A percentile compares a stretch with the other conserved stretches of the same genome.
These are phyloP conservation scores for Boletus subparvulus DNA, from an alignment of 768 basidiomycete species.

Conservation along the genomic window DNA sequence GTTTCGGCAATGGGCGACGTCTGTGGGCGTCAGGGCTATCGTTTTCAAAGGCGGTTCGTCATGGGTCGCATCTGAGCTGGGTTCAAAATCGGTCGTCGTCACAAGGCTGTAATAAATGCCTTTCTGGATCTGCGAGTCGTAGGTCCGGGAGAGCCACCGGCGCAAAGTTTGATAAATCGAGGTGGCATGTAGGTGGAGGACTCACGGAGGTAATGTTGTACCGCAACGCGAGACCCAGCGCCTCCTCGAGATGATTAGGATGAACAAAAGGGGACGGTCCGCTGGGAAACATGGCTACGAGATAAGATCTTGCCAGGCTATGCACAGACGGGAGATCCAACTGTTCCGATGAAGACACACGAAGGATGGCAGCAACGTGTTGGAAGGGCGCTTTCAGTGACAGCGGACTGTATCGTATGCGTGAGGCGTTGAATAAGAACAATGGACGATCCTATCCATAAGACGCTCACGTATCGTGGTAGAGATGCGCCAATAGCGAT, in stretches of 20 bases:
- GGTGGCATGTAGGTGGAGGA: slow-evolving; percentile 2
- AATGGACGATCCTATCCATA: background rate
- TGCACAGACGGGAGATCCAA: slow-evolving; percentile 60
- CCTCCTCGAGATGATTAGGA: slow-evolving; percentile 50
- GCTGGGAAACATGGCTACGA: slow-evolving; percentile 51
- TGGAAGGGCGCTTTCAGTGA: slow-evolving; percentile 42
- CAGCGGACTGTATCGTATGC: slow-evolving; percentile 42
- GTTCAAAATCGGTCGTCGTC: slow-evolving; percentile 56
- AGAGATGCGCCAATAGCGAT: slow-evolving; percentile 59
- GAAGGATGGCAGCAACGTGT: slow-evolving; percentile 54
- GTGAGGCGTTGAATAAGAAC: background rate
- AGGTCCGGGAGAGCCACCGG: background rate
- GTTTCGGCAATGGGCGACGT: slow-evolving; percentile 41
- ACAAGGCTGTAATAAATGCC: slow-evolving; percentile 64
- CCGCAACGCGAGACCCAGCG: slow-evolving; percentile 49
- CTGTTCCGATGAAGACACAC: slow-evolving; percentile 53
- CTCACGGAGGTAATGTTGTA: slow-evolving; percentile 52
- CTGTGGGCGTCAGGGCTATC: slow-evolving; percentile 31
- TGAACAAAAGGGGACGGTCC: slow-evolving; percentile 44
- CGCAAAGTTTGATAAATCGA: background rate
- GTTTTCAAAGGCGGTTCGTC: background rate
- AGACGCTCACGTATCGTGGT: slow-evolving; percentile 62
- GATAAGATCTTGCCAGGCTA: slow-evolving; percentile 38
- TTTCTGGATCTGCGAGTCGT: slow-evolving; percentile 50
- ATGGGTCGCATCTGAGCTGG: slow-evolving; percentile 27